Base-by-base conservation (phyloP, 768 basidiomycete genomes). In the Lyophyllum semitale region DNA sequence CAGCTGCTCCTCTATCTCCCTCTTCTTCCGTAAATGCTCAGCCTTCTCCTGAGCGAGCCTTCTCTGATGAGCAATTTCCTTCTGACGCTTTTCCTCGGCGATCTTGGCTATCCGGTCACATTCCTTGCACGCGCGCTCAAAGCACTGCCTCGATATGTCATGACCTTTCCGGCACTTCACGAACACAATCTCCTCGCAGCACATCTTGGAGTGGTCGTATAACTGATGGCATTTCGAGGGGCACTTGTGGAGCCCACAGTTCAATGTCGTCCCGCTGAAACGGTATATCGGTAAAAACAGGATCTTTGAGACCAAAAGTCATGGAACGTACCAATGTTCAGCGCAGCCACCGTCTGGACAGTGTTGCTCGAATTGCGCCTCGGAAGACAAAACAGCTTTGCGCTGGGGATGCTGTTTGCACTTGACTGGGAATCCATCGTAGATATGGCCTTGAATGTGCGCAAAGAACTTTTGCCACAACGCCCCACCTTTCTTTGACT, bases 271-370 rank as follows among this genome's bases (percentile, higher is more conserved):
- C n/a, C 78, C 80, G 58, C 87, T 88, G 50, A 3, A 45, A 40
- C 22, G 54, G 32, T n/a, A n/a, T 23, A 42, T 40, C 22, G 45
- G n/a, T 15, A 13, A 52, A n/a, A n/a, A n/a, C n/a, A n/a, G n/a
- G n/a, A n/a, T n/a, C n/a, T n/a, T n/a, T n/a, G 51, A 32, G 9
- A 43, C 20, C 35, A 17, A 0, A 35, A 55, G 25, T 40, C 30
- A 20, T 23, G 35, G 22, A 13, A 62, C 75, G 44, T 69, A 88
- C 87, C 88, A 89, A 44, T 79, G 77, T 55, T 78, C 73, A 3
- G 55, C 67, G 55, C 87, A 89, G 2, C 87, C 87, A 8, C 88
- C 87, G 45, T 86, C 85, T 0, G 86, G 87, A 55, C 76, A 75
- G 20, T 75, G 51, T 13, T 53, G 53, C 11, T 84, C 78, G 44